These are phyloP conservation scores for Candida fluviatilis DNA, from an alignment of 805 yeast species.

Conservation along the genomic window DNA sequence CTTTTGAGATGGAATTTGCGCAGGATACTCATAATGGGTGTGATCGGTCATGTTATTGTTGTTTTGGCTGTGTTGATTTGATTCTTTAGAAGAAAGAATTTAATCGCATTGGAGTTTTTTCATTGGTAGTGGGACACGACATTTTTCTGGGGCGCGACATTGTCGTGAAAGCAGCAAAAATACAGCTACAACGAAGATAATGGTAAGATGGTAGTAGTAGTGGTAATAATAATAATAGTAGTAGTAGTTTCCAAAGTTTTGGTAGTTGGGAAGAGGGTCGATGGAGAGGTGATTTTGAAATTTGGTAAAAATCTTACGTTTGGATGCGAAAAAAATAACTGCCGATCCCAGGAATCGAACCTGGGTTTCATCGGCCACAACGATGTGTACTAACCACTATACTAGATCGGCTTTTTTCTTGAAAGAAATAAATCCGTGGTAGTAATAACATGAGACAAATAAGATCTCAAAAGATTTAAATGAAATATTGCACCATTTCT, in stretches of 20 bases:
- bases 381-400: constrained; percentile 47
- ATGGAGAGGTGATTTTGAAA: neutral
- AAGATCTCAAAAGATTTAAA: no score
- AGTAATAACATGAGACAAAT: no score
- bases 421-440: no score
- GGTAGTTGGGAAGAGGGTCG: no score
- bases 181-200: no score
- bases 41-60: constrained; percentile 6
- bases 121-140: neutral
- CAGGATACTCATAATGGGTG: constrained; percentile 7
- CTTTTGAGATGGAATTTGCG: constrained; percentile 16
- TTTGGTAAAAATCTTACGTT: no score
- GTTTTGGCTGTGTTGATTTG: neutral
- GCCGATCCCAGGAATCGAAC: constrained; percentile 51
- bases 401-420: constrained; percentile 36
- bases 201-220: neutral
- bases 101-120: constrained; percentile 1
- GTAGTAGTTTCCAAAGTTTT: neutral
- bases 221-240: neutral
- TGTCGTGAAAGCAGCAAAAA: no score
- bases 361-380: constrained; percentile 47
- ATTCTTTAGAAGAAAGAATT: neutral
- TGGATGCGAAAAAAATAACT: constrained; percentile 17
- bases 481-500: no score
- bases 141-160: neutral